Base-by-base conservation (phyloP, 73 alveolate species). In the Effrenium voratum region DNA sequence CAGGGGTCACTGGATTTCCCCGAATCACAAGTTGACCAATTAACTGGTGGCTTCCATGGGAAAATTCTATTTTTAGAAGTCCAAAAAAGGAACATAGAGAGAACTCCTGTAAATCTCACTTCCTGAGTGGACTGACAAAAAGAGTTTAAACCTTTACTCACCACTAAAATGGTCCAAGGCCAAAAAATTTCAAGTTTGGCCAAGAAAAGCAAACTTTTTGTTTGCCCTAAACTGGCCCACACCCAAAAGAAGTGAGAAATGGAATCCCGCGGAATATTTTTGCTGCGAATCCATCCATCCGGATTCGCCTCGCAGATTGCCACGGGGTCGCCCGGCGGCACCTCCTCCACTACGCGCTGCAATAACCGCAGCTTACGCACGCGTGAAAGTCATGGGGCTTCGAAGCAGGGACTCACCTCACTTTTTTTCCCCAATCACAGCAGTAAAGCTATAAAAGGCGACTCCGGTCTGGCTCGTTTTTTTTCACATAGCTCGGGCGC, bases 281-380 rank as follows among this genome's bases (percentile, higher is more conserved):
- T n/a, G n/a, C n/a, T n/a, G n/a, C n/a, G n/a, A n/a, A n/a, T n/a
- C n/a, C n/a, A n/a, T n/a, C n/a, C n/a, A n/a, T n/a, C n/a, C n/a
- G n/a, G n/a, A n/a, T n/a, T 8, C 5, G 86, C 96, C 96, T 88
- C 96, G 41, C 96, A 88, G 47, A 88, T 88, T 73, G 96, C 81
- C 32, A 43, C 66, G 8, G 96, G 86, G 73, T 88, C 46, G 30
- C 96, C 96, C 57, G 52, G 86, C 28, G 81, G 75, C 6, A 86
- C 96, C 28, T 55, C n/a, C 86, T 88, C 86, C 63, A 88, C 57
- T 72, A 88, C 96, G 43, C 66, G 96, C 73, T 88, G 96, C 86
- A 88, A 52, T 86, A 88, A 40, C 16, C 96, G 96, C 28, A 88
- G 73, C 84, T 86, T 8, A 32, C 80, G 41, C 41, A 8, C 41